Percentiles rank a stretch among this genome's conserved stretches.
Evolutionary conservation across 1,284 basidiomycete species (phyloP).

Genomic region (Baeospora myosura): DNA sequence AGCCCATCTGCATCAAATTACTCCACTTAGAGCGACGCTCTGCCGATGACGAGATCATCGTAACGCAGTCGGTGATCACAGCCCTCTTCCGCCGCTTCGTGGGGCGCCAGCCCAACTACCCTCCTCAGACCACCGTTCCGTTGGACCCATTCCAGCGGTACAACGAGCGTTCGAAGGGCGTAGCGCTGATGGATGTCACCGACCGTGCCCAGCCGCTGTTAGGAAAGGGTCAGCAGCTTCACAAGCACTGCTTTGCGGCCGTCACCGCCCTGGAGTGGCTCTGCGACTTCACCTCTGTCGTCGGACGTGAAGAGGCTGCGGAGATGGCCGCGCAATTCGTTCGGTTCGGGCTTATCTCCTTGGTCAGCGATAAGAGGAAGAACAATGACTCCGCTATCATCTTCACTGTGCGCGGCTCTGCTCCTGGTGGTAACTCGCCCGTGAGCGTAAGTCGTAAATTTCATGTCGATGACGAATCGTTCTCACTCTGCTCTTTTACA

Average conservation of each 20-base stretch:
- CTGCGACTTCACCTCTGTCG: conserved; percentile 94
- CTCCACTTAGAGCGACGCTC: conserved; percentile 92
- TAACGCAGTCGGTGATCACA: conserved; percentile 89
- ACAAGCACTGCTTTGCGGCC: conserved; percentile 83
- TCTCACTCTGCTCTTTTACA: conserved; percentile 24
- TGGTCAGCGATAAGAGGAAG: conserved; percentile 85
- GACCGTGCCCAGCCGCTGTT: conserved; percentile 52
- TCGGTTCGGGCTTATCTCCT: conserved; percentile 82
- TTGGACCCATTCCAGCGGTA: conserved; percentile 70
- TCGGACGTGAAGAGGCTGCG: conserved; percentile 92
- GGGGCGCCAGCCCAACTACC: conserved; percentile 79
- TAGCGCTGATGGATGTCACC: conserved; percentile 61
- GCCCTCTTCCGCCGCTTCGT: conserved; percentile 93
- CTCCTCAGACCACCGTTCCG: conserved; percentile 37
- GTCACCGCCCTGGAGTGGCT: conserved; percentile 92
- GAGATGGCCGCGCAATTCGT: conserved; percentile 98
- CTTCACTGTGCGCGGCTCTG: conserved; percentile 80
- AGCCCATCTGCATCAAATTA: conserved; percentile 97
- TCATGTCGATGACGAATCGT: conserved; percentile 10
- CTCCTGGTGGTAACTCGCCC: conserved; percentile 64
- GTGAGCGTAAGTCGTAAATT: conserved; percentile 50
- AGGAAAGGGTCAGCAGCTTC: conserved; percentile 39
- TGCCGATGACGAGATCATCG: conserved; percentile 95
- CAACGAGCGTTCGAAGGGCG: conserved; percentile 72
- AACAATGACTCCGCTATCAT: conserved; percentile 85